A percentile compares a stretch with the other conserved stretches of the same genome.
phyloP scores from a whole-genome alignment of 169 alveolate genomes.

The Theileria equi region DNA sequence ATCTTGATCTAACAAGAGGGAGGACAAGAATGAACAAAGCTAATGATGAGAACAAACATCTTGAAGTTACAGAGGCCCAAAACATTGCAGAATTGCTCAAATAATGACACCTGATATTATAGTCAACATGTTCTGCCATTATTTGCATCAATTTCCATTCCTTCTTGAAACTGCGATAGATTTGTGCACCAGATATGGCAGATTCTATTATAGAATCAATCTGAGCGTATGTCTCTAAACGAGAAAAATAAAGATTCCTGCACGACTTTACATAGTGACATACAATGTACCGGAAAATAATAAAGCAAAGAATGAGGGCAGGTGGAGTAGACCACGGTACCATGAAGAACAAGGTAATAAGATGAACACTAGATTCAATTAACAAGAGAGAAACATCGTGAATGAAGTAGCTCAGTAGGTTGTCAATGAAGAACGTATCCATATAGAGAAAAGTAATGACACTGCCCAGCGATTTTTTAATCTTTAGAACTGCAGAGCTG shows the following conservation, averaged over 20 bases:
- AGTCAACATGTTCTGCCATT: not conserved
- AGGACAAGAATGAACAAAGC: conserved; percentile 3
- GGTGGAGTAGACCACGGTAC: conserved; percentile 31
- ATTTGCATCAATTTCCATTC: not conserved
- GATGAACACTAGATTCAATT: conserved; percentile 12
- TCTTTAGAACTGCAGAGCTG: not conserved
- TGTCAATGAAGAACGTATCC: conserved; percentile 48
- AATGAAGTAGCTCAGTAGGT: conserved; percentile 19
- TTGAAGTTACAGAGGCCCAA: conserved; percentile 36
- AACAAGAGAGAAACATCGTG: conserved; percentile 8
- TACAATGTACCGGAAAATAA: not conserved
- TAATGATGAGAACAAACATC: not conserved
- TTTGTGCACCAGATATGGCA: not conserved
- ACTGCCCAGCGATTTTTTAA: conserved; percentile 18
- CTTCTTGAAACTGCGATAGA: not conserved
- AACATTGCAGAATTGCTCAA: conserved; percentile 8
- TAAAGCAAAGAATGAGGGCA: not conserved
- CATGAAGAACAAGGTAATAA: conserved; percentile 42
- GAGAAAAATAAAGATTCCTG: not conserved
- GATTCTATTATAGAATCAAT: not conserved
- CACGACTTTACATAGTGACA: not conserved
- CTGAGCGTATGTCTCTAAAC: not conserved
- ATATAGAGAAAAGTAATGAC: conserved; percentile 30
- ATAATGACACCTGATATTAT: conserved; percentile 7
- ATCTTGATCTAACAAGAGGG: no score